These are phyloP conservation scores for Neurospora tetrasperma DNA, from an alignment of 495 filamentous ascomycete species.

Conservation along the genomic window DNA sequence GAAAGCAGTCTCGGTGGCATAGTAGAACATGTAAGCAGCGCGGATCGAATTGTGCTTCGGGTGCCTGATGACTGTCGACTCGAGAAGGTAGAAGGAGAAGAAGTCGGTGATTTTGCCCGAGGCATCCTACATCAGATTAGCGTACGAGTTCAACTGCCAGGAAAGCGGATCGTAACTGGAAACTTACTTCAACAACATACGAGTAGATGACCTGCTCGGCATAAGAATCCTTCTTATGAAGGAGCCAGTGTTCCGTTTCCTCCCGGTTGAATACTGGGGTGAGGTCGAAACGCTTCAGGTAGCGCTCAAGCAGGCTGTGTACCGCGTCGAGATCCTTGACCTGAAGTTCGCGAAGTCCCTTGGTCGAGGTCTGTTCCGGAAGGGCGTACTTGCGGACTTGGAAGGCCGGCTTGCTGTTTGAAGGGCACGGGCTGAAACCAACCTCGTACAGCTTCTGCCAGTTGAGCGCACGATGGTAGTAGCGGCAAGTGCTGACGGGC, in stretches of 20 bases:
- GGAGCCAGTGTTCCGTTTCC: constrained; percentile 81
- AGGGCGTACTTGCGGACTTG: constrained; percentile 74
- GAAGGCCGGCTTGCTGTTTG: constrained; percentile 66
- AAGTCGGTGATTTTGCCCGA: constrained; percentile 83
- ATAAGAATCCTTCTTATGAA: constrained; percentile 48
- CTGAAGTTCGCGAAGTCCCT: constrained; percentile 71
- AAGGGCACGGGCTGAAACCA: constrained; percentile 76
- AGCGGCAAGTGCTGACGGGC: constrained; percentile 83
- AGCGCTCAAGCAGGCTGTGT: constrained; percentile 61
- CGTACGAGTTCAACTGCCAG: not conserved
- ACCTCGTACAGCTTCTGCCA: constrained; percentile 94
- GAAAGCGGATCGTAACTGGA: not conserved
- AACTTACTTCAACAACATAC: constrained; percentile 72
- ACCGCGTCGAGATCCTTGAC: constrained; percentile 72
- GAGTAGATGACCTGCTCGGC: constrained; percentile 80
- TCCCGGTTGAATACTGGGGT: constrained; percentile 69
- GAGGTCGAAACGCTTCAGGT: constrained; percentile 69
- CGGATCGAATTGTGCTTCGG: constrained; percentile 64
- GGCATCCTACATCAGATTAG: constrained; percentile 20
- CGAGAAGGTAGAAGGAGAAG: constrained; percentile 91
- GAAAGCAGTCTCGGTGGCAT: constrained; percentile 78
- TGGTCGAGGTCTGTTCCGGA: constrained; percentile 56
- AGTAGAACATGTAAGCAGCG: constrained; percentile 94
- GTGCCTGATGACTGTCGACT: constrained; percentile 77
- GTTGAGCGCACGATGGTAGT: constrained; percentile 85